Base-by-base conservation (phyloP, 139 green algal species). In the Chlamydomonas asymmetrica region DNA sequence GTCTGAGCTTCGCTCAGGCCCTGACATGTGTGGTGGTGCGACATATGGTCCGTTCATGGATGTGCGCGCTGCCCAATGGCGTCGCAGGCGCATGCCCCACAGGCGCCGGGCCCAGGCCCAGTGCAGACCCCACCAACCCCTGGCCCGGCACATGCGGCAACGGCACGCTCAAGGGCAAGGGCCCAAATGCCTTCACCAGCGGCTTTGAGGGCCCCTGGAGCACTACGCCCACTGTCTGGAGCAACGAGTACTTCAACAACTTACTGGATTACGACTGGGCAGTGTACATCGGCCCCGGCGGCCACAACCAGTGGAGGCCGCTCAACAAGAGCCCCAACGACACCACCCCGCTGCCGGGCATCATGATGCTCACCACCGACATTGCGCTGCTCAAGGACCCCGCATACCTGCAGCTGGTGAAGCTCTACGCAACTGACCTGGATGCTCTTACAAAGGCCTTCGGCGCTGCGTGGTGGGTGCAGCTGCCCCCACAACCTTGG, bases 311-410 rank as follows among this genome's bases (percentile, higher is more conserved):
- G 43, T 81, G 57, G 66, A 35, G 52, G 25, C 50, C 67, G 25
- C 20, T 31, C 4, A 7, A 16, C 49, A 64, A 65, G 23, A 23
- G 45, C 34, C 4, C 48, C 5, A 3, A 29, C 23, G 3, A 32
- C 66, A 27, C 34, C 6, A 6, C 37, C 34, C n/a, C n/a, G 25
- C 66, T 60, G 29, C 70, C 80, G 7, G 40, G 52, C 31, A 79
- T 85, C 71, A 79, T 79, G 41, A 88, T 85, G 83, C 67, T 88
- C 23, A 84, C 79, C 13, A 54, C 75, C n/a, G 83, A 88, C 45
- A 38, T 88, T 1, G 75, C 83, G 4, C 70, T 88, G 48, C 41
- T 82, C 25, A 8, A 78, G 1, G 76, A 85, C 59, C 66, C 67
- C 5, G 27, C 48, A 13, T 88, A 82, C 69, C 39, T 75, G 0